Base-by-base conservation (phyloP, 768 basidiomycete species). In the Lactifluus volemus region DNA sequence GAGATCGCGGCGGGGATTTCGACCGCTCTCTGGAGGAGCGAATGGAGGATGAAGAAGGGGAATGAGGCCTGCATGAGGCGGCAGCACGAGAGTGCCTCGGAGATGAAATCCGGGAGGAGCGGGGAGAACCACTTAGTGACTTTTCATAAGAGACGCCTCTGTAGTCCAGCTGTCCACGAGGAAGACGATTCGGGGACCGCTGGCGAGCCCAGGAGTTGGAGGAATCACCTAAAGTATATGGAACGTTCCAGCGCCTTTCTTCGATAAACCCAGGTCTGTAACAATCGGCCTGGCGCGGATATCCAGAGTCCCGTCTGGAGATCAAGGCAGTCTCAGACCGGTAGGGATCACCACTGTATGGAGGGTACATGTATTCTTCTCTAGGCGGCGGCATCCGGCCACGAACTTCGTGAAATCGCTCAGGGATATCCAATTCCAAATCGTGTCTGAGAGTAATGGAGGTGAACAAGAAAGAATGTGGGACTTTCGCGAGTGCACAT, bases 321-420 rank as follows among this genome's bases (percentile, higher is more conserved):
- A 67, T 70, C 59, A 74, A 73, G 44, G 74, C 49, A 44, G 59
- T 29, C 7, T 73, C 63, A 49, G 68, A 59, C 53, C 81, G 81
- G 50, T 81, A 78, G 72, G 83, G 84, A 29, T 78, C 77, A 64
- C 85, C 84, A 51, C 73, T 74, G 42, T 72, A 68, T 30, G 70
- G 59, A 53, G 70, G 59, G 54, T 72, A 72, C n/a, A 72, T 72
- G 63, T 76, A 75, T 49, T 75, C 65, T 49, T 63, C 65, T 50
- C 68, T 61, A 38, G 55, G 47, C n/a, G 61, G 62, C 0, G 49
- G 62, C 56, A 63, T 63, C 51, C 61, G 61, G 36, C 12, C 25
- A 38, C 53, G 56, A 38, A 55, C 39, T 41, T 62, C 67, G 2
- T 53, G 29, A 42, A 61, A 64, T 41, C 64, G 66, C 25, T 64